Base-by-base conservation (phyloP, 140 eudicot species). In the Cichorium intybus region DNA sequence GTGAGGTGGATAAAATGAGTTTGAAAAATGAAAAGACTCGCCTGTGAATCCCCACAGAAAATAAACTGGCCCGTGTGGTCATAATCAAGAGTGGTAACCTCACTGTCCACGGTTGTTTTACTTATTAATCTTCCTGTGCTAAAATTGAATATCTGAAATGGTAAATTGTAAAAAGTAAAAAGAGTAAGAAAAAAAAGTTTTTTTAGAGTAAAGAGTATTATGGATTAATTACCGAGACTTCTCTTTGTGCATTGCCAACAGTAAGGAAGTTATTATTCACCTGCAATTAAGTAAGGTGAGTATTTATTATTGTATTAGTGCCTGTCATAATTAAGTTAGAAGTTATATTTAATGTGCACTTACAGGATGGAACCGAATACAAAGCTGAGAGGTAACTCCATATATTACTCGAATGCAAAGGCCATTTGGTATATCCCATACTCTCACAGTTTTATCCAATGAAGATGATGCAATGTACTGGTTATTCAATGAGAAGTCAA, bases 391-490 rank as follows among this genome's bases (percentile, higher is more conserved):
- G 48, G 99, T 77, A 77, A 93, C 90, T 75, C 99, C 99, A 76
- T 93, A 93, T 18, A 93, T 93, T 67, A 93, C 99, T 63, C 99
- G 93, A 48, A 93, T 80, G 73, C 99, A 93, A 70, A 83, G 65
- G 60, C 95, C 93, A 72, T 79, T 82, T 23, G 95, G 81, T 45
- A 93, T 88, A 79, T 93, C 99, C 99, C 99, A 93, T 4, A 93
- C 95, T 79, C 99, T 73, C 56, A 93, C 97, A 67, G 99, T 93
- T 87, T 93, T 93, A 63, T 93, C 99, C 81, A 85, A 52, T 23
- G 99, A 93, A 59, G 97, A 80, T 49, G 99, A 93, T 62, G 99
- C 97, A 77, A 93, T 88, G 76, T 93, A 93, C 76, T 88, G 97
- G 79, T 93, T 93, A 80, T 77, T 85, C 62, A 90, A 52, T 35